These are phyloP conservation scores for Harringtonia aguacate DNA, from an alignment of 2,329 filamentous ascomycete genomes.

Conservation along the genomic window DNA sequence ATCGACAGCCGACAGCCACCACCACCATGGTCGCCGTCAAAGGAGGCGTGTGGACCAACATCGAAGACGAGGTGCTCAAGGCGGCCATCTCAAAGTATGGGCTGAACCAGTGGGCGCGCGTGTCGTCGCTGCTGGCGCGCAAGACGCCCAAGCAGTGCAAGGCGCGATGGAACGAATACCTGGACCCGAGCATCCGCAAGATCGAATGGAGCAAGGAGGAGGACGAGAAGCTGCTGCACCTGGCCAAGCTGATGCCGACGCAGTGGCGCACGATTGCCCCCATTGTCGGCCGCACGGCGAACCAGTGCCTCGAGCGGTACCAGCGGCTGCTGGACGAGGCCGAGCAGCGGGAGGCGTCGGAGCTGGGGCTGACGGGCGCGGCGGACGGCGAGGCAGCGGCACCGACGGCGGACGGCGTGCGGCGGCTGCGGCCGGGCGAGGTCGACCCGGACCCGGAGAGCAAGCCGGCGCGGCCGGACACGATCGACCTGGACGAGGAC, in stretches of 20 bases:
- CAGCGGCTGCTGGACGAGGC: conserved; percentile 94
- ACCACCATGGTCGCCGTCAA: conserved; percentile 61
- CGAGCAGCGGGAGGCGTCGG: conserved; percentile 73
- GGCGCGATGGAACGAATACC: conserved; percentile 95
- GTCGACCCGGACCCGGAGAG: conserved; percentile 95
- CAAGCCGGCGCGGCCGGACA: conserved; percentile 90
- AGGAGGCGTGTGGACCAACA: conserved; percentile 66
- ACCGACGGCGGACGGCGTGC: conserved; percentile 85
- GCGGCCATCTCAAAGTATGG: conserved; percentile 91
- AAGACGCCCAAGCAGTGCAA: conserved; percentile 99
- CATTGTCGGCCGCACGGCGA: conserved; percentile 90
- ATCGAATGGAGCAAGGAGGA: conserved; percentile 99
- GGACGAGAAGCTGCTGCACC: conserved; percentile 90
- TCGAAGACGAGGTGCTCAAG: conserved; percentile 94
- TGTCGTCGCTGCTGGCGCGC: conserved; percentile 89
- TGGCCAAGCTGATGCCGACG: conserved; percentile 97
- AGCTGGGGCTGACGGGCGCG: conserved; percentile 73
- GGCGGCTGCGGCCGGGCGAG: conserved; percentile 80
- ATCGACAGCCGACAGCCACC: background rate
- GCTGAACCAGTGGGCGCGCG: conserved; percentile 95
- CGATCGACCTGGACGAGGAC: conserved; percentile 95
- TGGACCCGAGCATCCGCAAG: conserved; percentile 95
- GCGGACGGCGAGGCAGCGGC: conserved; percentile 79
- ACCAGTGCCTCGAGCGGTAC: conserved; percentile 93
- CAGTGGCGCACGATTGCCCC: conserved; percentile 99